phyloP scores from a whole-genome alignment of 2,329 filamentous ascomycete species.

The Acephala macrosclerotiorum region DNA sequence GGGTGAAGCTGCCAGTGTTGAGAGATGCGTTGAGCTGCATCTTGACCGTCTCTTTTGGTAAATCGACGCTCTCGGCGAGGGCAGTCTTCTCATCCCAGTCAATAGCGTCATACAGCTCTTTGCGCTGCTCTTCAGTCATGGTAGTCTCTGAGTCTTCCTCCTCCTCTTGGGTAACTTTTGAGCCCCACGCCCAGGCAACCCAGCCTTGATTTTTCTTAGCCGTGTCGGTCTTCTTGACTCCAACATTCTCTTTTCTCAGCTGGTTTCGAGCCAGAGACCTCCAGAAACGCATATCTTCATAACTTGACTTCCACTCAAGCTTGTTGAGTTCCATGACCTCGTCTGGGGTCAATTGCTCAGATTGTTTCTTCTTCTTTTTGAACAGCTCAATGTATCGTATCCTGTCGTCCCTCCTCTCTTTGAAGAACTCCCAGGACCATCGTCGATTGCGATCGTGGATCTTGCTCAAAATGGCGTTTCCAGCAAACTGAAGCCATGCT shows the following conservation, averaged over 20 bases:
- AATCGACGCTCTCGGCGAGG: conserved; percentile 84
- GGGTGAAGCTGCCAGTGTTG: conserved; percentile 94
- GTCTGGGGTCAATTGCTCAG: conserved; percentile 68
- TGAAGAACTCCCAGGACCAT: conserved; percentile 97
- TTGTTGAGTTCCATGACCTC: conserved; percentile 77
- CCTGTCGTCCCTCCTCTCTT: conserved; percentile 89
- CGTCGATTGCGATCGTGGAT: conserved; percentile 93
- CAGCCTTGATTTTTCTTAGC: conserved; percentile 79
- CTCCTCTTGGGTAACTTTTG: conserved; percentile 65
- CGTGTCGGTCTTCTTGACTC: conserved; percentile 75
- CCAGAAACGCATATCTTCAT: conserved; percentile 98
- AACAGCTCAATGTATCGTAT: conserved; percentile 90
- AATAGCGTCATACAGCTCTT: conserved; percentile 96
- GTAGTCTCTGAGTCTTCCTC: conserved; percentile 78
- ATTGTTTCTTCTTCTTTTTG: conserved; percentile 84
- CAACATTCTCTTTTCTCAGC: conserved; percentile 92
- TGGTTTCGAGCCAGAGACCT: conserved; percentile 92
- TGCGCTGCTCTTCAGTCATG: conserved; percentile 94
- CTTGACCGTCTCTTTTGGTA: conserved; percentile 90
- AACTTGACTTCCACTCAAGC: conserved; percentile 87
- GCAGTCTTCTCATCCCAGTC: conserved; percentile 98
- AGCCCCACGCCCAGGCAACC: conserved; percentile 91
- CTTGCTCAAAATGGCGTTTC: conserved; percentile 85
- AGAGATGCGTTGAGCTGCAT: conserved; percentile 91
- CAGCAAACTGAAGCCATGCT: conserved; percentile 93